phyloP scores from a whole-genome alignment of 73 alveolate species.

The Stentor roeselii region DNA sequence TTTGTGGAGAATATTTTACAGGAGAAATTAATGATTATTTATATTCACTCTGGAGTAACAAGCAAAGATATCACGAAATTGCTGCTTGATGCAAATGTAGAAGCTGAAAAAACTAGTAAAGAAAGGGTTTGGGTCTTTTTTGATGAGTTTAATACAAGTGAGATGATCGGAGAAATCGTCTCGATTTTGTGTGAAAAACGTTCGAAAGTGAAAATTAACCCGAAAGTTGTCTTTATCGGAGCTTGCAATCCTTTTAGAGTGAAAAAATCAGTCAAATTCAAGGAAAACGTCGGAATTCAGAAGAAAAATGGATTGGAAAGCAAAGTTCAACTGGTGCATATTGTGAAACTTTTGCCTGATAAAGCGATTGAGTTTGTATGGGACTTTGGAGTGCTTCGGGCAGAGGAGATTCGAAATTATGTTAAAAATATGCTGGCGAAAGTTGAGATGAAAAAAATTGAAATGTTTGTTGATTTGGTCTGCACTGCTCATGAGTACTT shows the following conservation, averaged over 20 bases:
- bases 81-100: slow-evolving; percentile 28
- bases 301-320: not conserved
- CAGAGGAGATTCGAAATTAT: not conserved
- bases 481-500: slow-evolving; percentile 22
- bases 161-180: not conserved
- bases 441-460: not conserved
- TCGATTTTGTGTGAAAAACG: slow-evolving; percentile 20
- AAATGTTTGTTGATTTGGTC: not conserved
- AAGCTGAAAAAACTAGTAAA: slow-evolving; percentile 21
- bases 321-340: not conserved
- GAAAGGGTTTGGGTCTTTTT: slow-evolving; percentile 27
- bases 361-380: slow-evolving; percentile 14
- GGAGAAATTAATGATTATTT: not conserved
- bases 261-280: not conserved
- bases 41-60: slow-evolving; percentile 20
- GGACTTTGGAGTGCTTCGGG: slow-evolving; percentile 17
- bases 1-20: not conserved
- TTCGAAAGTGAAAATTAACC: not conserved
- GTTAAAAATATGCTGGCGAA: not conserved
- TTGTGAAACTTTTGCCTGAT: slow-evolving; percentile 26
- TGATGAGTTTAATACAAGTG: slow-evolving; percentile 30
- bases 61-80: not conserved
- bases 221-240: not conserved
- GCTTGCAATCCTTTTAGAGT: slow-evolving; percentile 32
- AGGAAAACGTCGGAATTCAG: slow-evolving; percentile 21